These are phyloP conservation scores for Avicennia marina DNA, from an alignment of 257 asterid species.

Conservation along the genomic window DNA sequence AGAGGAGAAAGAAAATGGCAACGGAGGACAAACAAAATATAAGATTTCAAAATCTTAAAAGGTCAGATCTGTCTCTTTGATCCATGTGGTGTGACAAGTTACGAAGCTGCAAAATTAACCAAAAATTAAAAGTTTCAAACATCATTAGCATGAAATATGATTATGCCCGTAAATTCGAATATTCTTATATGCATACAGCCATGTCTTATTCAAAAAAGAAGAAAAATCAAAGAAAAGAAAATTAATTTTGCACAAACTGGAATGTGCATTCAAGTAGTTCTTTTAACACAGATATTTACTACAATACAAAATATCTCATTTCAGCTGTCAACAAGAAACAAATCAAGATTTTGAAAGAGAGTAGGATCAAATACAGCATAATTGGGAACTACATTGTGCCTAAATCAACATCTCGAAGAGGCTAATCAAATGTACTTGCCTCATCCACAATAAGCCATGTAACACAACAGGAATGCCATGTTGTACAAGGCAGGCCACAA, in stretches of 20 bases:
- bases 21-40: background rate
- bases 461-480: conserved; percentile 30
- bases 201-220: conserved; percentile 13
- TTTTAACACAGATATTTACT: conserved; percentile 27
- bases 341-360: conserved; percentile 17
- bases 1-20: background rate
- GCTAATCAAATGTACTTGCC: conserved; percentile 28
- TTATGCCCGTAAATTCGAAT: conserved; percentile 5
- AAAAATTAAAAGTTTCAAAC: background rate
- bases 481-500: conserved; percentile 23
- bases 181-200: conserved; percentile 9
- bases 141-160: background rate
- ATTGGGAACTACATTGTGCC: conserved; percentile 23
- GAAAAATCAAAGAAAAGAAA: conserved; percentile 8
- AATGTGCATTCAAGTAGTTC: conserved; percentile 17
- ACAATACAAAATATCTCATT: conserved; percentile 20
- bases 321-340: conserved; percentile 27
- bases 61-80: background rate
- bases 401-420: conserved; percentile 31
- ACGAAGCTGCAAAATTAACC: background rate
- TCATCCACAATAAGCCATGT: conserved; percentile 28
- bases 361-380: conserved; percentile 15
- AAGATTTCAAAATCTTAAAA: background rate
- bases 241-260: conserved; percentile 10
- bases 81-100: background rate